phyloP scores from a whole-genome alignment of 345 rosid species.

The Aquilaria malaccensis region DNA sequence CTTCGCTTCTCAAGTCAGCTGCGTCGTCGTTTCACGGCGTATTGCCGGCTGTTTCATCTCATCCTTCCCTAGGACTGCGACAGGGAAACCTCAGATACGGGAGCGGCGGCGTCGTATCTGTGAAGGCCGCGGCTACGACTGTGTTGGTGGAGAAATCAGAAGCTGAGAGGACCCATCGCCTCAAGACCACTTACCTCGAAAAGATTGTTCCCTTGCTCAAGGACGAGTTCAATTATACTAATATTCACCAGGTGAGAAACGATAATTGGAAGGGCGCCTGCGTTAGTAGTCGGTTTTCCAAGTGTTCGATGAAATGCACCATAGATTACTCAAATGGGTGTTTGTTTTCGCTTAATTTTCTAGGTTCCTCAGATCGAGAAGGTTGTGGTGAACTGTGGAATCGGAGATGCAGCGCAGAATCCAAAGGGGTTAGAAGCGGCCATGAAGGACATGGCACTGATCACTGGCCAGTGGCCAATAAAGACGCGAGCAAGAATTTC shows the following conservation, averaged over 20 bases:
- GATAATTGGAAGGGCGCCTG: no score
- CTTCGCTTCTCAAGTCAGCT: constrained; percentile 42
- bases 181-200: constrained; percentile 64
- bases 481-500: constrained; percentile 79
- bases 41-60: constrained; percentile 27
- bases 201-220: constrained; percentile 74
- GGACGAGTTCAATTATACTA: constrained; percentile 78
- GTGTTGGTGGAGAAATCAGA: constrained; percentile 85
- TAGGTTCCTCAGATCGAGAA: constrained; percentile 82
- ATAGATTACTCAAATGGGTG: background rate
- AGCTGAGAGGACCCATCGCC: constrained; percentile 55
- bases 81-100: constrained; percentile 21
- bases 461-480: constrained; percentile 81
- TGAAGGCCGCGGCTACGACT: constrained; percentile 35
- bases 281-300: background rate
- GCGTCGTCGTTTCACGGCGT: constrained; percentile 56
- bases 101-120: constrained; percentile 30
- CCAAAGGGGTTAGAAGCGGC: constrained; percentile 90
- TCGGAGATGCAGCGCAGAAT: constrained; percentile 91
- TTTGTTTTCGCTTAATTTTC: background rate
- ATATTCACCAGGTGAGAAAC: constrained; percentile 58
- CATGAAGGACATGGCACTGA: constrained; percentile 68
- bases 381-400: constrained; percentile 92
- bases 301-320: background rate
- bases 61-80: constrained; percentile 25